Evolutionary conservation across 805 yeast species (phyloP).

Genomic region (Dipodascopsis uninucleata): DNA sequence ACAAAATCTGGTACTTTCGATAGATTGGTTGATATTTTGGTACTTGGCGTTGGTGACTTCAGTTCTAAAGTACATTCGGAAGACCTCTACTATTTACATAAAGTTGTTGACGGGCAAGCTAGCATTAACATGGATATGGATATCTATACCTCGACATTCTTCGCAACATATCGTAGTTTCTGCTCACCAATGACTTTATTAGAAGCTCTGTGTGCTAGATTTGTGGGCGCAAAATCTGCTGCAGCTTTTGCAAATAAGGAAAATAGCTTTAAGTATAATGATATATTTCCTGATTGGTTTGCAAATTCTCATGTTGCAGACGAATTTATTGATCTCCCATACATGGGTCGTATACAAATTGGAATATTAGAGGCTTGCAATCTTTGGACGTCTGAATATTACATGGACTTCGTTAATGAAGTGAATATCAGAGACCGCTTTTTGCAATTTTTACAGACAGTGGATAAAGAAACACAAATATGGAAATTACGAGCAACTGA

Average conservation of each 20-base stretch:
- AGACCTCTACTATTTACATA: conserved; percentile 21
- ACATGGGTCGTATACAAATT: conserved; percentile 72
- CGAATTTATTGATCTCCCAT: conserved; percentile 56
- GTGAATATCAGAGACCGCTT: conserved; percentile 55
- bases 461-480: conserved; percentile 58
- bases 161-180: conserved; percentile 65
- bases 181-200: conserved; percentile 54
- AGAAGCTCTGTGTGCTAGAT: conserved; percentile 52
- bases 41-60: conserved; percentile 64
- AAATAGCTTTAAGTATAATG: too few species aligned
- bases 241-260: conserved; percentile 30
- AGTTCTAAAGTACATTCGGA: conserved; percentile 33
- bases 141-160: conserved; percentile 60
- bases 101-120: conserved; percentile 7
- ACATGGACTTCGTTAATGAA: conserved; percentile 70
- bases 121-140: conserved; percentile 57
- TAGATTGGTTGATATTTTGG: conserved; percentile 72
- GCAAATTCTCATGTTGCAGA: conserved; percentile 29
- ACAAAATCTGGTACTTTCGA: conserved; percentile 70
- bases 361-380: conserved; percentile 76
- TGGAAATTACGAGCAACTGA: conserved; percentile 28
- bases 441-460: conserved; percentile 59
- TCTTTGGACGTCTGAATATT: conserved; percentile 67
- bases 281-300: conserved; percentile 28
- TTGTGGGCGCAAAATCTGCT: conserved; percentile 59